Evolutionary conservation across 768 basidiomycete species (phyloP).

Genomic region (Gautieria morchelliformis): DNA sequence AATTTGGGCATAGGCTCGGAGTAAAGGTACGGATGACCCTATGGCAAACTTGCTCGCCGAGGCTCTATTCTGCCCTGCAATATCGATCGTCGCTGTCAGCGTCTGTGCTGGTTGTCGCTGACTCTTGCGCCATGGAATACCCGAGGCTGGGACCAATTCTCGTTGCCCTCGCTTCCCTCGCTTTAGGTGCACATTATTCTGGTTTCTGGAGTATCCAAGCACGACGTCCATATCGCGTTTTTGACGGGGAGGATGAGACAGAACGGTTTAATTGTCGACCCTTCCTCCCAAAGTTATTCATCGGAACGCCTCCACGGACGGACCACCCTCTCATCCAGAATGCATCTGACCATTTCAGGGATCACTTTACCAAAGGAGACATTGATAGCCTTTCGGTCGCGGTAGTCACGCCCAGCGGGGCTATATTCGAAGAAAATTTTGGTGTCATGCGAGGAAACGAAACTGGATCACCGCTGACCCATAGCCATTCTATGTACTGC

Average conservation of each 20-base stretch:
- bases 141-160: not conserved
- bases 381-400: constrained; percentile 44
- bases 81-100: too few relatives aligned
- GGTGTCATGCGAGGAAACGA: constrained; percentile 38
- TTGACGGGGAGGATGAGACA: not conserved
- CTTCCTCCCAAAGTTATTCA: constrained; percentile 19
- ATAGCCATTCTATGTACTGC: constrained; percentile 40
- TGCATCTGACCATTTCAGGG: not conserved
- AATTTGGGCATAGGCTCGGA: too few relatives aligned
- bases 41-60: too few relatives aligned
- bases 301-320: constrained; percentile 4
- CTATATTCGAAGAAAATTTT: constrained; percentile 36
- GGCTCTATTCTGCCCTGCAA: too few relatives aligned
- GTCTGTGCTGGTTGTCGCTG: too few relatives aligned
- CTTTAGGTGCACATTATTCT: constrained; percentile 1
- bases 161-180: not conserved
- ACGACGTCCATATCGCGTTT: not conserved
- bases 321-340: constrained; percentile 12
- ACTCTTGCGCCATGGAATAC: too few relatives aligned
- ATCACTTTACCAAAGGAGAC: constrained; percentile 16
- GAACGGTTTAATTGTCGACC: constrained; percentile 17
- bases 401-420: constrained; percentile 35
- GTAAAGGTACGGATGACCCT: too few relatives aligned
- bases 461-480: constrained; percentile 18
- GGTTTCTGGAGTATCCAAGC: not conserved